Conservation (phyloP, 306 rosid species). For the Cucurbita pepo region DNA sequence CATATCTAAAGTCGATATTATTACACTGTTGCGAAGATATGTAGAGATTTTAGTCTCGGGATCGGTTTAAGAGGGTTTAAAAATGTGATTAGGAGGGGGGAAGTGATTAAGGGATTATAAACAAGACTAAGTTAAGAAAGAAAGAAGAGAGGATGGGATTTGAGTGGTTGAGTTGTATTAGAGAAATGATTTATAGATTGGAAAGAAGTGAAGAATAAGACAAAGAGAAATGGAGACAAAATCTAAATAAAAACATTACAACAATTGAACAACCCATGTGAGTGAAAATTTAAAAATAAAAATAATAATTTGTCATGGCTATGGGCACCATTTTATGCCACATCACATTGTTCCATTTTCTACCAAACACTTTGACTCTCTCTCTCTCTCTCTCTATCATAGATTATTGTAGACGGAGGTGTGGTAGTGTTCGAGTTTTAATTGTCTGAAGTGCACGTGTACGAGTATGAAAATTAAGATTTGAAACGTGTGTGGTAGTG, state of each 20-base stretch:
- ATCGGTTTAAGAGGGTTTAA: background rate
- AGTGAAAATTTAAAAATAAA: constrained; percentile 20
- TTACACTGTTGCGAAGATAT: too few relatives aligned
- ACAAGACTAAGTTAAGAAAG: background rate
- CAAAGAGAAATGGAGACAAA: constrained; percentile 10
- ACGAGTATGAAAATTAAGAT: too few relatives aligned
- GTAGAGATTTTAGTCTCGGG: too few relatives aligned
- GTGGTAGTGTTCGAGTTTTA: too few relatives aligned
- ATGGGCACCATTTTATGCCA: background rate
- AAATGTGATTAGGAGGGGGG: background rate
- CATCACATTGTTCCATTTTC: background rate
- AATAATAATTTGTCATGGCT: background rate
- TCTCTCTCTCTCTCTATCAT: background rate
- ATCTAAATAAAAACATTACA: constrained; percentile 26
- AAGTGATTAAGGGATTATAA: background rate
- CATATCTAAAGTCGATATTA: too few relatives aligned
- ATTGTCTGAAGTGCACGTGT: too few relatives aligned
- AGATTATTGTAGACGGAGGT: too few relatives aligned
- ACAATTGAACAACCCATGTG: constrained; percentile 66
- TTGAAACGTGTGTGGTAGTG: too few relatives aligned
- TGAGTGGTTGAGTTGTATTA: background rate
- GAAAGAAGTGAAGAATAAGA: background rate
- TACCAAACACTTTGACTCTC: constrained; percentile 3
- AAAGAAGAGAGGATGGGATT: background rate
- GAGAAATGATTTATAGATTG: background rate